These are phyloP conservation scores for Polysphondylium violaceum DNA, from an alignment of 78 protist species.

Conservation along the genomic window DNA sequence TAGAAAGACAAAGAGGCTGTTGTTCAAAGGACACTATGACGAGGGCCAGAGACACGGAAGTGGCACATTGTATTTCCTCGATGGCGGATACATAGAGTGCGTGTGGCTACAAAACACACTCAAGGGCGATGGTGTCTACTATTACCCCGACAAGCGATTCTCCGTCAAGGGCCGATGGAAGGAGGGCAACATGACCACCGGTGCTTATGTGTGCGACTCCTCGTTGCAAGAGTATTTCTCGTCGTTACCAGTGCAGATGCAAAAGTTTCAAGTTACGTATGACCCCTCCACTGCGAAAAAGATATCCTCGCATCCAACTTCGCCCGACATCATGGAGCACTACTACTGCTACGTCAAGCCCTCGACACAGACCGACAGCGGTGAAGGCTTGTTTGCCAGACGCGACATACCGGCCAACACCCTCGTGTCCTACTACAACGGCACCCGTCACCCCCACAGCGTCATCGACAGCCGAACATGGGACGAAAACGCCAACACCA, in stretches of 20 bases:
- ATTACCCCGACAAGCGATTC: constrained; percentile 56
- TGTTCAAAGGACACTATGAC: constrained; percentile 34
- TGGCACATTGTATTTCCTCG: constrained; percentile 23
- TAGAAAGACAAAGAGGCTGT: not conserved
- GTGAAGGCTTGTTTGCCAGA: constrained; percentile 72
- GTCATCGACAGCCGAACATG: constrained; percentile 24
- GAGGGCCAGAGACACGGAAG: constrained; percentile 41
- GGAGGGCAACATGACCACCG: constrained; percentile 33
- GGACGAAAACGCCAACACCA: constrained; percentile 71
- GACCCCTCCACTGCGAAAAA: not conserved
- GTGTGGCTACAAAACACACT: constrained; percentile 12
- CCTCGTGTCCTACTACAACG: constrained; percentile 68
- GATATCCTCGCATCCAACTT: constrained; percentile 23
- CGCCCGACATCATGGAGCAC: constrained; percentile 26
- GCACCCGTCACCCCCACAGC: constrained; percentile 49
- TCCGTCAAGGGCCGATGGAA: constrained; percentile 42
- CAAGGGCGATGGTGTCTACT: constrained; percentile 28
- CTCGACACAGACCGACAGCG: constrained; percentile 8
- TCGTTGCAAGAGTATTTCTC: not conserved
- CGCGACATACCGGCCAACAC: constrained; percentile 32
- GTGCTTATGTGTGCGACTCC: not conserved
- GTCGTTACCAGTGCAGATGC: too few species aligned
- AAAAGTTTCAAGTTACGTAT: not conserved
- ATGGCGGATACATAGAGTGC: constrained; percentile 33
- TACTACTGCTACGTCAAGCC: constrained; percentile 22